Conservation (phyloP, 2,329 filamentous ascomycete species). For the Ceratocystis diversiconidia region DNA sequence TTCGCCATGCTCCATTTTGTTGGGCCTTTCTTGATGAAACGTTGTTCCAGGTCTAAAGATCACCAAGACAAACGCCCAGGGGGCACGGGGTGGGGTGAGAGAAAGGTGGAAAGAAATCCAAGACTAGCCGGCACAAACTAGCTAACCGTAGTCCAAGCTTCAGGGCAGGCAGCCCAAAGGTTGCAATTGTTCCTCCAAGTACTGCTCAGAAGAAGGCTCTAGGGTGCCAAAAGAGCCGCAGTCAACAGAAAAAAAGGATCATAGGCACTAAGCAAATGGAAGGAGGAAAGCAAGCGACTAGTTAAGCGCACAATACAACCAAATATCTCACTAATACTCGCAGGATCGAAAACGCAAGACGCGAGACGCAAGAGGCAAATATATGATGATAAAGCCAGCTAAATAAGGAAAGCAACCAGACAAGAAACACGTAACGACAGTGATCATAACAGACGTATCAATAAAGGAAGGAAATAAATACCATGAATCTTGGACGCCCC, state of each 20-base stretch:
- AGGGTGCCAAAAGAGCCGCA: background rate
- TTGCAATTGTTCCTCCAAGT: background rate
- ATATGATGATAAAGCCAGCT: too few species aligned
- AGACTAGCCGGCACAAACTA: background rate
- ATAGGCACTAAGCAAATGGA: too few species aligned
- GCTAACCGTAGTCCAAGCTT: background rate
- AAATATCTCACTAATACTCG: too few species aligned
- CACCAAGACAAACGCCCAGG: background rate
- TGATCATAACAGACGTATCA: background rate
- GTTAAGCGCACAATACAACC: too few species aligned
- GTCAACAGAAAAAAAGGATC: too few species aligned
- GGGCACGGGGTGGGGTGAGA: background rate
- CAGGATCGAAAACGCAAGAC: too few species aligned
- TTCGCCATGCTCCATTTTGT: background rate
- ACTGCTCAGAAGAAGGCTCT: background rate
- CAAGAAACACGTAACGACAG: too few species aligned
- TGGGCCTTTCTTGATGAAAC: background rate
- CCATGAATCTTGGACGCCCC: background rate
- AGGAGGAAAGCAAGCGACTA: too few species aligned
- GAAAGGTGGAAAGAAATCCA: background rate
- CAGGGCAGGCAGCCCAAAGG: background rate
- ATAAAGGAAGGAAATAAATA: background rate
- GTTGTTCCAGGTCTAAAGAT: background rate
- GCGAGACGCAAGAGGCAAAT: too few species aligned
- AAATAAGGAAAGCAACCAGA: too few species aligned